Evolutionary conservation across 2,329 filamentous ascomycete genomes (phyloP), one percentile per base, ranked within the genome.

Genomic region (Aspergillus calidoustus): DNA sequence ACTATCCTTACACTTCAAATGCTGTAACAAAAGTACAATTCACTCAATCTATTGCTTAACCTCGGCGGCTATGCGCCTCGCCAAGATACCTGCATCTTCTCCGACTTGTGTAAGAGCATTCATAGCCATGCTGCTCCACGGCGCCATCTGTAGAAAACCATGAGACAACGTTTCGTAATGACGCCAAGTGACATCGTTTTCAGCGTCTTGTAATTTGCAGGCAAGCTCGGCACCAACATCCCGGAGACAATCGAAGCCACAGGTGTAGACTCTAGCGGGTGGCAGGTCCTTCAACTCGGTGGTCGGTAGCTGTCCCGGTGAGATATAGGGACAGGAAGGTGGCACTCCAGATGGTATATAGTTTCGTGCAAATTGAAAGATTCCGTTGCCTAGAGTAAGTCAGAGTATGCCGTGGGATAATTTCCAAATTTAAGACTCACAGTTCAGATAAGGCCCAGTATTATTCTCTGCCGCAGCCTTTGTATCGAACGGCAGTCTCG

Each of bases 291-390:
- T 59, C 11, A 77, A 55, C 5, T 68, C 43, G 0, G 67, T 59
- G 0, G 67, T 54, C 1, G 52, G 50, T 60, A 75, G 73, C 68
- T 72, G 73, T 2, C 74, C 72, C 2, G 74, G 75, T 1, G 68
- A 70, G 19, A 77, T 65, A 57, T 75, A 76, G 19, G 57, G 63
- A 54, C 71, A 63, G 6, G 64, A 54, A 2, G 72, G 71, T 22
- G 70, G 60, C 15, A 61, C 60, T 8, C 65, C 67, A 2, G 65
- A 56, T 9, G 66, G 72, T 15, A 73, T 64, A 61, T 73, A 77
- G 63, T 76, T 69, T 59, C 72, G 66, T 22, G 72, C 74, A 59
- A 76, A 77, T 11, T 65, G 68, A 60, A 76, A 76, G 47, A 77
- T 74, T 4, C 69, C 73, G 59, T 76, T 76, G 62, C 67, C 55